Evolutionary conservation across 192 early-diverging fungal genomes (phyloP).

Genomic region (Thamnidium elegans): DNA sequence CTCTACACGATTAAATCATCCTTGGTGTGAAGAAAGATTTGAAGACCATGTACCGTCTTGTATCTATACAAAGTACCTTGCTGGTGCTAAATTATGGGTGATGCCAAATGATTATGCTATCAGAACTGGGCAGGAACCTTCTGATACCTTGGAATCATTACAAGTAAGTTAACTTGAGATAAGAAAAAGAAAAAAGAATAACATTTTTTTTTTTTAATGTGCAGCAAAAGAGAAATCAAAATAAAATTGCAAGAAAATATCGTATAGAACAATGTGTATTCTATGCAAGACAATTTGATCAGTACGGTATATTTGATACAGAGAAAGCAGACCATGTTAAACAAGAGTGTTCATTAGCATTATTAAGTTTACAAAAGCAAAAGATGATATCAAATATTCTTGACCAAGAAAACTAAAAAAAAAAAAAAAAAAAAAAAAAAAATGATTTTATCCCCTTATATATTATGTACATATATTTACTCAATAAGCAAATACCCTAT

Average conservation of each 20-base stretch:
- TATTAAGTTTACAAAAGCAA: conserved; percentile 10
- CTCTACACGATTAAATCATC: conserved; percentile 31
- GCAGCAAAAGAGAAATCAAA: neutral
- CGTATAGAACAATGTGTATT: conserved; percentile 25
- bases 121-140: conserved; percentile 27
- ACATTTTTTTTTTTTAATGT: neutral
- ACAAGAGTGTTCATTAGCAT: conserved; percentile 19
- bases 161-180: conserved; percentile 34
- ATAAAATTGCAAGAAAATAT: conserved; percentile 12
- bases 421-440: too few relatives aligned
- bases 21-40: conserved; percentile 54
- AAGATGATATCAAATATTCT: conserved; percentile 12
- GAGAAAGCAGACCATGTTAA: conserved; percentile 14
- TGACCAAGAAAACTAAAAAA: neutral
- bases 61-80: conserved; percentile 47
- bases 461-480: too few relatives aligned
- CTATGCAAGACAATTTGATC: conserved; percentile 22
- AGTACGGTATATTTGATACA: conserved; percentile 2
- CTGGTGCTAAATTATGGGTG: conserved; percentile 54
- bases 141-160: conserved; percentile 26
- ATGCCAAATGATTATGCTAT: conserved; percentile 44
- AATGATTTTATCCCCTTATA: neutral
- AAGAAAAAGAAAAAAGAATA: neutral
- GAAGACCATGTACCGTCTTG: conserved; percentile 52
- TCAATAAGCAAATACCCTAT: too few relatives aligned